Evolutionary conservation across 2,329 filamentous ascomycete species (phyloP).

Genomic region (Cadophora sp.): DNA sequence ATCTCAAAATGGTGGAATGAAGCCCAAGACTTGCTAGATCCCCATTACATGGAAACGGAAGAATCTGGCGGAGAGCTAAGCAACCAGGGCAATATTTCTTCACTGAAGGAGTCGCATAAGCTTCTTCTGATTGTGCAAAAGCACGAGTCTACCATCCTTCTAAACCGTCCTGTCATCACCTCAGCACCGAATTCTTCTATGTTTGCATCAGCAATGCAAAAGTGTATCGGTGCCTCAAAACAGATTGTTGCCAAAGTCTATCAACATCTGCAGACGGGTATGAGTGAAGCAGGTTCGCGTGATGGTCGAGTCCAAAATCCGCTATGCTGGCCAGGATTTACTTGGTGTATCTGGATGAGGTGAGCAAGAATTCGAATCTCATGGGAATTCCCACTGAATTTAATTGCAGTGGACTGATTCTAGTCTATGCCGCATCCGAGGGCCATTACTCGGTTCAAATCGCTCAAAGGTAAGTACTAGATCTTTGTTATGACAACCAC

Average conservation of each 20-base stretch:
- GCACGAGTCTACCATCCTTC: conserved; percentile 54
- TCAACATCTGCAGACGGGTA: conserved; percentile 33
- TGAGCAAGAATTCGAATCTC: conserved; percentile 28
- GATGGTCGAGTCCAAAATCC: conserved; percentile 33
- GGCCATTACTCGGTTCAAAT: conserved; percentile 39
- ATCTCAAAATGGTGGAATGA: conserved; percentile 56
- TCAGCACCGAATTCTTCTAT: conserved; percentile 48
- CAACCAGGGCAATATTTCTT: neutral
- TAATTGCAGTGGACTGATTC: conserved; percentile 48
- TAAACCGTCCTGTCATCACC: conserved; percentile 54
- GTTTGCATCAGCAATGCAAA: conserved; percentile 53
- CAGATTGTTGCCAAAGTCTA: conserved; percentile 49
- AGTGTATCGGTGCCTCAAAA: conserved; percentile 53
- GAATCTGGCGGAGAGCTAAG: neutral
- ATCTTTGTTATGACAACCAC: neutral
- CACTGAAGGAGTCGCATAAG: conserved; percentile 45
- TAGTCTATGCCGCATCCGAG: conserved; percentile 54
- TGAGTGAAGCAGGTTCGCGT: neutral
- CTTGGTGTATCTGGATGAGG: conserved; percentile 56
- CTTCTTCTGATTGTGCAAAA: conserved; percentile 50
- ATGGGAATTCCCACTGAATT: neutral
- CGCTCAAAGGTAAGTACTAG: conserved; percentile 21
- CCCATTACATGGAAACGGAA: conserved; percentile 31
- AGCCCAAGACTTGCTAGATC: conserved; percentile 52
- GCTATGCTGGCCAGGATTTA: conserved; percentile 55